Conservation (phyloP, 495 filamentous ascomycete species). For the Tuber aestivum region DNA sequence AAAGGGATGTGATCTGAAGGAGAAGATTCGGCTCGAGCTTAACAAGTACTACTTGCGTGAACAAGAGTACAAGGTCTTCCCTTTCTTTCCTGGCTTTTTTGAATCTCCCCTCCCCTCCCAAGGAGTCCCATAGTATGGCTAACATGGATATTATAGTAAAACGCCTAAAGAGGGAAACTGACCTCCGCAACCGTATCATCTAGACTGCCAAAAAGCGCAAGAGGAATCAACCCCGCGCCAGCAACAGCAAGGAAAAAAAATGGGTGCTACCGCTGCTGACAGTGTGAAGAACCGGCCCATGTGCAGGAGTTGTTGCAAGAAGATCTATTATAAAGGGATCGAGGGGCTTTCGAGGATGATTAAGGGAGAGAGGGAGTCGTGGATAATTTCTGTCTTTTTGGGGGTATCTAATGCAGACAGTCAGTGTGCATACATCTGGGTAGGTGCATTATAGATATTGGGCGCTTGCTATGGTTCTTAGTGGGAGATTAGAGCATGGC, state of each 20-base stretch:
- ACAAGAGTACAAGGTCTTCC: conserved; percentile 64
- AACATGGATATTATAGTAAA: conserved; percentile 49
- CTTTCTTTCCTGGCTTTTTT: too few relatives aligned
- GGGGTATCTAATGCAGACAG: background rate
- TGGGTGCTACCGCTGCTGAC: conserved; percentile 59
- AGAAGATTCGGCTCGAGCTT: conserved; percentile 81
- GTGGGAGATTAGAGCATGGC: background rate
- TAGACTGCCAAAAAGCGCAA: conserved; percentile 49
- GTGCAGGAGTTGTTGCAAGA: conserved; percentile 64
- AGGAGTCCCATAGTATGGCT: background rate
- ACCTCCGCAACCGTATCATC: conserved; percentile 55
- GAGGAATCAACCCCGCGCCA: conserved; percentile 53
- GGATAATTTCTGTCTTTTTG: background rate
- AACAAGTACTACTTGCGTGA: conserved; percentile 84
- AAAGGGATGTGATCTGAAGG: conserved; percentile 68
- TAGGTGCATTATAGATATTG: background rate
- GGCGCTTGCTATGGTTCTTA: background rate
- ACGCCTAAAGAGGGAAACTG: conserved; percentile 50
- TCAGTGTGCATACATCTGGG: background rate
- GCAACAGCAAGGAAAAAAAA: conserved; percentile 54
- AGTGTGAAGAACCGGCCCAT: conserved; percentile 69
- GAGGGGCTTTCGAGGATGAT: conserved; percentile 51
- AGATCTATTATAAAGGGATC: conserved; percentile 74
- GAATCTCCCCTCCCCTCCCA: too few relatives aligned
- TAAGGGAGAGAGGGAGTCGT: conserved; percentile 4